Base-by-base conservation (phyloP, 2,329 filamentous ascomycete species). In the Aspergillus pseudonomiae region DNA sequence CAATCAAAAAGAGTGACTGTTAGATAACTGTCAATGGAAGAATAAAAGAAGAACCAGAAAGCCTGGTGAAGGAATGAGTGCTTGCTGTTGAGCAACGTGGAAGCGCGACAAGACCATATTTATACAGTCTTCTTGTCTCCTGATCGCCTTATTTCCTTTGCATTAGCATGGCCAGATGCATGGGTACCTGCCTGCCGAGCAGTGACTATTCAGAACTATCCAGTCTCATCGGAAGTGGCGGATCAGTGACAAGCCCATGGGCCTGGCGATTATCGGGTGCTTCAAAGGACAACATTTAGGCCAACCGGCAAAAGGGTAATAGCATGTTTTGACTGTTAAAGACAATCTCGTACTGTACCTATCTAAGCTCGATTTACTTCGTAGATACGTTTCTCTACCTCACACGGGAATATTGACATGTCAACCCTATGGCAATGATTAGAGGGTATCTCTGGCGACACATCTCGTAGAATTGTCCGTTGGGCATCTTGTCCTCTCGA, bases 181-280 rank as follows among this genome's bases (percentile, higher is more conserved):
- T 32, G 24, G 28, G 6, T 21, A 19, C 36, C 24, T 54, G 6
- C 28, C n/a, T 54, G 62, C 62, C 59, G 62, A 64, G 62, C 30
- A 32, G 36, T 41, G 39, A 53, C 59, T 64, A 64, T 64, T n/a
- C 61, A 21, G n/a, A 14, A 45, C 48, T 57, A 64, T 62, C 36
- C 48, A 45, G 32, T 16, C 43, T 32, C 48, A 16, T 16, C 21
- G 9, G 21, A 32, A 19, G 11, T 55, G 21, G 52, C 39, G 52
- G 52, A 39, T n/a, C 19, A 19, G 50, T 30, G 24, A 48, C 24
- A 1, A 11, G 50, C 19, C 21, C 12, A n/a, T 26, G 32, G 7
- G 10, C n/a, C 32, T 34, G 28, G 30, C 14, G n/a, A 16, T 10
- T 32, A 12, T 36, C 30, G 7, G 9, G 12, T 34, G 21, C 32